Evolutionary conservation across 192 early-diverging fungal species (phyloP), one percentile per base, ranked within the genome.

Genomic region (Podila horticola): DNA sequence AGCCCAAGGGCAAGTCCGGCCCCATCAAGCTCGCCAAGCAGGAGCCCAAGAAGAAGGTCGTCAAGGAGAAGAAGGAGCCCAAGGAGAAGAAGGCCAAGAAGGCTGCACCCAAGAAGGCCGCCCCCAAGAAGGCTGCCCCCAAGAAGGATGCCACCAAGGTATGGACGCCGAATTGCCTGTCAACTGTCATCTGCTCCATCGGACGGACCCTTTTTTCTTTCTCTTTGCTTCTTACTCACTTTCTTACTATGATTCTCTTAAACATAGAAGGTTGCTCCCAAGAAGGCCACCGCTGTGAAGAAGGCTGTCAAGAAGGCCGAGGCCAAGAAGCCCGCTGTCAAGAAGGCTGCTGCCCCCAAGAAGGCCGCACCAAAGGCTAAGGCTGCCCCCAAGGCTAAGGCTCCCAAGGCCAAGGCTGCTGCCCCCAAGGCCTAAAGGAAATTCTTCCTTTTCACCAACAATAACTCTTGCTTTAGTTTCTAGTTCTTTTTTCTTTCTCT

Each of bases 1-100:
- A 89, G 63, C 92, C 92, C 58, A 94, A 93, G 71, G 93, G 88
- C 73, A 71, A 82, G 51, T 81, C 83, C 66, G 91, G 93, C 15
- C 83, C 88, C 36, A 83, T 94, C 76, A 95, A 95, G 82, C 79
- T 94, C 30, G 84, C 81, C 34, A 90, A 91, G 71, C 70, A 74
- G 57, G 85, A 85, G 34, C 83, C 77, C 51, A 71, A 79, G 75
- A 79, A 79, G 69, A 79, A 77, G 74, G 74, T 70, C 26, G 74
- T 71, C 71, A 73, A 74, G 72, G 72, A 72, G 71, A 87, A 85
- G 83, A 79, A 89, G 69, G 72, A 82, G 59, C 61, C 73, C 69
- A 86, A 87, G 58, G 70, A 74, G 69, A 62, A 74, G 71, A 87
- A 83, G 79, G 83, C 82, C 64, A 86, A 89, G 64, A 74, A 79